Base-by-base conservation (phyloP, 371 early-diverging fungal genomes). In the Mucor circinelloides region DNA sequence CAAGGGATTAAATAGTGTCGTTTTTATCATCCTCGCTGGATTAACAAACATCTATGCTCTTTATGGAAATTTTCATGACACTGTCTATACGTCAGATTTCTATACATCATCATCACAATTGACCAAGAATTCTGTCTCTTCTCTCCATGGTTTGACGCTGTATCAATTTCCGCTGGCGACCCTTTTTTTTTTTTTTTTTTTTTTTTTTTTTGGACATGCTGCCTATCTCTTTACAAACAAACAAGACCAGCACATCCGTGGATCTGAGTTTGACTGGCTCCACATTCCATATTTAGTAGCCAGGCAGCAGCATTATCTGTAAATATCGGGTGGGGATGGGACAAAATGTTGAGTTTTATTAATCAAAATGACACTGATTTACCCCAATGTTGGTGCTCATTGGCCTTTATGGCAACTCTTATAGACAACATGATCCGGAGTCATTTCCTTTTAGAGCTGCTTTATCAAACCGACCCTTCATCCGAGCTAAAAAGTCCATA, bases 401-500 rank as follows among this genome's bases (percentile, higher is more conserved):
- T 63, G 54, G 63, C 63, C n/a, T 13, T 28, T 25, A n/a, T 30
- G 21, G 23, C 63, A 23, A 50, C 32, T 59, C 52, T 44, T 30
- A 52, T 52, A 25, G 10, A 52, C 52, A 52, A 52, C 23, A 52
- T 27, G n/a, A 30, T 46, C 28, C 67, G 67, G 67, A 67, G 40
- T 6, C 36, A 15, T 60, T 67, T 42, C 67, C 67, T 52, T 67
- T 54, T 67, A 54, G 15, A 55, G 67, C 28, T 28, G 30, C 28
- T 15, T 31, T 54, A 60, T 60, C 67, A 36, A 60, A 40, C 67
- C 60, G 67, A 67, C 60, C 23, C 31, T 15, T 54, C 50, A 40
- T 54, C 67, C 67, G 67, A 67, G 67, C 60, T 46, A 17, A 21
- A 64, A 56, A 38, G 25, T 31, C 60, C 10, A 67, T 38, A 67